phyloP scores from a whole-genome alignment of 2,329 filamentous ascomycete species.

The Botrytis cinerea region DNA sequence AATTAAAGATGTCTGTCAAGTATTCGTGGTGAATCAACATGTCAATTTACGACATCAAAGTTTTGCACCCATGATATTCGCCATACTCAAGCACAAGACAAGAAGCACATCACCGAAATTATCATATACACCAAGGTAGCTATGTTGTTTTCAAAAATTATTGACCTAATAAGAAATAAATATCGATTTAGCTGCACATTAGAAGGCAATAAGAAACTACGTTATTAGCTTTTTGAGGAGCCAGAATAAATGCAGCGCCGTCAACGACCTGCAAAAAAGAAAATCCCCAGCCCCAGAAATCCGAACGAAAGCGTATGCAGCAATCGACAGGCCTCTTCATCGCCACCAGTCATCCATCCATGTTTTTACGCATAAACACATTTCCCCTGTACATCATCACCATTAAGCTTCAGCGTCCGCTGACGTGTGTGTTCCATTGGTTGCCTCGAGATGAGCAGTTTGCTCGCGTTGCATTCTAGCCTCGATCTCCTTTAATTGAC shows the following conservation, averaged over 20 bases:
- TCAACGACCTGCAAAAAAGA: slow-evolving; percentile 42
- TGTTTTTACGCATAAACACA: slow-evolving; percentile 27
- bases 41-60: neutral
- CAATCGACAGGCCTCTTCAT: slow-evolving; percentile 29
- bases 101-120: neutral
- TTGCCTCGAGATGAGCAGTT: slow-evolving; percentile 51
- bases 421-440: slow-evolving; percentile 33
- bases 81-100: neutral
- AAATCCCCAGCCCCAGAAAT: slow-evolving; percentile 36
- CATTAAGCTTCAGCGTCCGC: slow-evolving; percentile 36
- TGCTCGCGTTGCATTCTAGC: slow-evolving; percentile 92
- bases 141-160: slow-evolving; percentile 20
- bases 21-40: neutral
- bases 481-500: slow-evolving; percentile 97
- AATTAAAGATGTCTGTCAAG: neutral
- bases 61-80: neutral
- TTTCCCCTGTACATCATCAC: slow-evolving; percentile 25
- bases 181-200: slow-evolving; percentile 41
- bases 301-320: slow-evolving; percentile 32
- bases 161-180: slow-evolving; percentile 31
- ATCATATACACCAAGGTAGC: no score
- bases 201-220: slow-evolving; percentile 43
- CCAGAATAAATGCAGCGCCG: slow-evolving; percentile 41
- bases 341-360: slow-evolving; percentile 28
- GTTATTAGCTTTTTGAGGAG: slow-evolving; percentile 40